Conservation (phyloP, 176 grass and related monocot species). For the Saccharum officinarum region DNA sequence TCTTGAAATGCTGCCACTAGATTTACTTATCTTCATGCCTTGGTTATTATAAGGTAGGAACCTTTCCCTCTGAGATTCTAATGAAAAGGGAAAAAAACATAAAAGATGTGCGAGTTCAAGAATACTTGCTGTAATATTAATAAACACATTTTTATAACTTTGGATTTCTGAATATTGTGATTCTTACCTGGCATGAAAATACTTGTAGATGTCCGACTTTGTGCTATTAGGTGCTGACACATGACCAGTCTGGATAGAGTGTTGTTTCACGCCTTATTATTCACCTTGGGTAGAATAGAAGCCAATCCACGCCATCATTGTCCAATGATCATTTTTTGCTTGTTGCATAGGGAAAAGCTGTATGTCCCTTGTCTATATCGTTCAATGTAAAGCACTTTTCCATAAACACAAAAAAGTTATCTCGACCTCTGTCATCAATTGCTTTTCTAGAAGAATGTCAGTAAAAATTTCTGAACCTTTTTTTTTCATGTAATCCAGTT, state of each 20-base stretch:
- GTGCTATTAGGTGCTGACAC: neutral
- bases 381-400: neutral
- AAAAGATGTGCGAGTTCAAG: neutral
- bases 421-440: neutral
- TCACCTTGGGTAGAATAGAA: neutral
- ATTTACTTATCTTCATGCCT: neutral
- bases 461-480: neutral
- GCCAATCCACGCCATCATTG: neutral
- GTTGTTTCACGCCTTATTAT: neutral
- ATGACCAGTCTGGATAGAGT: neutral
- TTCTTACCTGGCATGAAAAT: neutral
- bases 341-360: neutral
- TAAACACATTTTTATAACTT: neutral
- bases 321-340: neutral
- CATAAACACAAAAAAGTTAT: neutral
- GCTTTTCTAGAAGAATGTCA: neutral
- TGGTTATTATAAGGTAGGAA: neutral
- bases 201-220: neutral
- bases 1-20: neutral
- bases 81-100: neutral
- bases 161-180: neutral
- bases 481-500: neutral
- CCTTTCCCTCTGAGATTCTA: neutral
- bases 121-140: neutral
- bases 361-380: neutral